Evolutionary conservation across 2,329 filamentous ascomycete genomes (phyloP), one percentile per base, ranked within the genome.

Genomic region (Alternaria sp.): DNA sequence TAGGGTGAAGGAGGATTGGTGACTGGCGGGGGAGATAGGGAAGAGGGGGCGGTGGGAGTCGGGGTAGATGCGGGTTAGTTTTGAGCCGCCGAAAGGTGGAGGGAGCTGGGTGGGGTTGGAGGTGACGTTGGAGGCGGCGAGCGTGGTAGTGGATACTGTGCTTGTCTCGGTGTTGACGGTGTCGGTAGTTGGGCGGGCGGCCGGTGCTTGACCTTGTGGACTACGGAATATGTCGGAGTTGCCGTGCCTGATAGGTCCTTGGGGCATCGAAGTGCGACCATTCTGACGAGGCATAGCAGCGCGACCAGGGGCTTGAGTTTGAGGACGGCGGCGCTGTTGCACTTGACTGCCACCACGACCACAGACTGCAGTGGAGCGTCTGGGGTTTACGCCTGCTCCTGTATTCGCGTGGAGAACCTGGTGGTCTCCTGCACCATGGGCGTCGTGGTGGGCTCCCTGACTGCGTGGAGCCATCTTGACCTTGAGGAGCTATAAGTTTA

Each of bases 371-470:
- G 23, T 31, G 0, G 40, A 14, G 29, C 52, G 39, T 21, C 39
- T 45, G 4, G 28, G n/a, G 13, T 45, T 48, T 29, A 62, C 13
- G 13, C 60, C 56, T 9, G 60, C 56, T 4, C 54, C 57, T 8
- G 56, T 60, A 14, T 56, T 33, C 3, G 56, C 33, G 21, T 50
- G 52, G 26, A 40, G 56, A 11, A 13, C 33, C 5, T 24, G 46
- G 13, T 36, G 40, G 3, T 51, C 37, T 21, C 31, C 23, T 11
- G 21, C 24, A 24, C 29, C 10, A 7, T 14, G 9, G 23, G 5
- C 14, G 13, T n/a, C 14, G 17, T 24, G 29, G 9, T 28, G 31
- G 17, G 2, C 13, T 31, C 23, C 37, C 31, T 56, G 24, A 9
- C 14, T 46, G 33, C 34, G 54, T 11, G 48, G 49, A 14, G 49